A percentile compares a stretch with the other conserved stretches of the same genome.
phyloP scores from a whole-genome alignment of 257 asterid genomes.

The Eustoma russellianum region DNA sequence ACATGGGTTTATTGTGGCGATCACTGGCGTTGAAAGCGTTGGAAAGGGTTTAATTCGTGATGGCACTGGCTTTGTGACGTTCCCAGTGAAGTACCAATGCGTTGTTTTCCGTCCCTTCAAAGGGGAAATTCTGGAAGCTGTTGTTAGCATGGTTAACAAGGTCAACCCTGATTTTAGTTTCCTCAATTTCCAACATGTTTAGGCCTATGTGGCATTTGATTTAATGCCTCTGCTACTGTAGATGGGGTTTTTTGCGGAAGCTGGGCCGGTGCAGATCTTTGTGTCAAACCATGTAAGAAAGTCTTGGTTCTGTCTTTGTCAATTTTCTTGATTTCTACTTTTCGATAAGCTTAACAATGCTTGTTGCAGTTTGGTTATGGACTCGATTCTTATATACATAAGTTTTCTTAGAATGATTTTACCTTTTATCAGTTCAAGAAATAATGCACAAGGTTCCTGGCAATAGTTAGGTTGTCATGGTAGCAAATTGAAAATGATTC shows the following conservation, averaged over 20 bases:
- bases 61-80: constrained; percentile 89
- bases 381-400: too few relatives aligned
- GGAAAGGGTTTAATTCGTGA: constrained; percentile 94
- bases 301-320: not conserved
- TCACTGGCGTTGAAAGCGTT: constrained; percentile 82
- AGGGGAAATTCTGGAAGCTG: constrained; percentile 90
- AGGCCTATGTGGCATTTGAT: not conserved
- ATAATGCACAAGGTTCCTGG: too few relatives aligned
- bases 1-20: constrained; percentile 91
- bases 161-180: constrained; percentile 8
- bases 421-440: too few relatives aligned
- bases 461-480: too few relatives aligned
- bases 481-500: too few relatives aligned
- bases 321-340: too few relatives aligned
- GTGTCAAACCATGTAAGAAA: constrained; percentile 77
- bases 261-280: constrained; percentile 94
- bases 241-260: constrained; percentile 99
- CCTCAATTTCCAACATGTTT: not conserved
- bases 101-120: constrained; percentile 94
- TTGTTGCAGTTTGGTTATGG: too few relatives aligned
- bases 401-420: too few relatives aligned
- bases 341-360: too few relatives aligned
- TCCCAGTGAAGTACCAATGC: constrained; percentile 85
- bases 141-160: constrained; percentile 96
- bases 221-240: constrained; percentile 16